A percentile compares a stretch with the other conserved stretches of the same genome.
Conservation (phyloP, 31 red algal genomes). For the Bonnemaisonia californica region DNA sequence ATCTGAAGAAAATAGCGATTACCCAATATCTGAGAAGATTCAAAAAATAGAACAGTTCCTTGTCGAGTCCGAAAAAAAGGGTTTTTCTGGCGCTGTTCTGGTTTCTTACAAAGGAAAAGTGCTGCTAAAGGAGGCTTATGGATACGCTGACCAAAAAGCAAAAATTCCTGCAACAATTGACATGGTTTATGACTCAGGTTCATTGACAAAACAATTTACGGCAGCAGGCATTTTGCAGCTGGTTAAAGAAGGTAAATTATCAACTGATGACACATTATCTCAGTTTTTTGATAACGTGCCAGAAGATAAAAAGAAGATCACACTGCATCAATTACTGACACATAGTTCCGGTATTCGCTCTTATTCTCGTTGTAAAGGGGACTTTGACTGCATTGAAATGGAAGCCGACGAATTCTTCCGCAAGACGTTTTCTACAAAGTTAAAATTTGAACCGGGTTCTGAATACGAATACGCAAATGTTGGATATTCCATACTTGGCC, state of each 20-base stretch:
- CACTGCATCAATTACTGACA: slow-evolving; percentile 1
- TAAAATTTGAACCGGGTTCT: neutral
- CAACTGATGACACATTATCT: neutral
- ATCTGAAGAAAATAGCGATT: too few relatives aligned
- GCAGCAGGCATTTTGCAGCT: neutral
- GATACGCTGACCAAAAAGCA: neutral
- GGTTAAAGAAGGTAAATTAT: neutral
- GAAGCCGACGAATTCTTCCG: neutral
- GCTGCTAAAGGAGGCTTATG: neutral
- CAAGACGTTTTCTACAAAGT: neutral
- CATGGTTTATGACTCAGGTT: neutral
- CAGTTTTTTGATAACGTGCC: neutral
- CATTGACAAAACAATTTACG: slow-evolving; percentile 11
- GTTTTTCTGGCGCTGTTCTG: slow-evolving; percentile 11
- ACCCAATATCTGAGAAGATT: too few relatives aligned
- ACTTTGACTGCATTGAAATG: neutral
- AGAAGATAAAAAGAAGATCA: slow-evolving; percentile 2
- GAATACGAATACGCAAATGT: neutral
- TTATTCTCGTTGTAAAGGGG: neutral
- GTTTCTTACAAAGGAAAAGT: neutral
- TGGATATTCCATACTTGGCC: neutral
- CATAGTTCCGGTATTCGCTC: neutral
- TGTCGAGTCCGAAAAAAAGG: neutral
- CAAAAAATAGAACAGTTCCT: slow-evolving; percentile 1
- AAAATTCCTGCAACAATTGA: neutral